Percentiles rank a stretch among this genome's conserved stretches.
phyloP scores from a whole-genome alignment of 345 rosid genomes.

The Aurinia saxatilis region DNA sequence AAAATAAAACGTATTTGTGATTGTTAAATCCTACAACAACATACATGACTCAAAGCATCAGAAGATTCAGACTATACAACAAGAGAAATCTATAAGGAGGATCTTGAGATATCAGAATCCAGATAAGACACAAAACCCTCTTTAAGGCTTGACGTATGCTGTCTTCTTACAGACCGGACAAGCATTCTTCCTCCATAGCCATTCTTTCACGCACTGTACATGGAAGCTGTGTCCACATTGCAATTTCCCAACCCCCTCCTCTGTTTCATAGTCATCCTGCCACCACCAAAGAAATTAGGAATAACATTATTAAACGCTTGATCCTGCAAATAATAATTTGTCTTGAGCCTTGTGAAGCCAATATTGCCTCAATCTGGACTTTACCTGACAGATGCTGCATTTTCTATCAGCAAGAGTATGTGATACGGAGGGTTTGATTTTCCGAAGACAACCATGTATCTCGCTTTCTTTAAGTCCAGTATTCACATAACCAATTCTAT shows the following conservation, averaged over 20 bases:
- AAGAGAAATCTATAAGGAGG: background rate
- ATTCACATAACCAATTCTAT: constrained; percentile 71
- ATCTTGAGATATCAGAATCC: constrained; percentile 9
- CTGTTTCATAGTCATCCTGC: constrained; percentile 76
- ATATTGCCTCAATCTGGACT: background rate
- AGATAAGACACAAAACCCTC: background rate
- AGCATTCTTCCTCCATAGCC: constrained; percentile 71
- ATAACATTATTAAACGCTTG: background rate
- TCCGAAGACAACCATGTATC: constrained; percentile 56
- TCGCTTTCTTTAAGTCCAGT: constrained; percentile 82
- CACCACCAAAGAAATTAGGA: background rate
- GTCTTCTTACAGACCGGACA: constrained; percentile 83
- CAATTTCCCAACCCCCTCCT: constrained; percentile 61
- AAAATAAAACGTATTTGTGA: background rate
- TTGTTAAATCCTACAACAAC: background rate
- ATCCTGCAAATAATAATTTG: background rate
- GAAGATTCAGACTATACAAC: constrained; percentile 4
- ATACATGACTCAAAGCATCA: background rate
- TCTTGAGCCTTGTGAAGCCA: background rate
- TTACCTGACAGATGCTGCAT: constrained; percentile 89
- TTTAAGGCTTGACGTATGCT: constrained; percentile 41
- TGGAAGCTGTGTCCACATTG: constrained; percentile 79
- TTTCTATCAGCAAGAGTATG: constrained; percentile 51
- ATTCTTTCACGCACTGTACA: constrained; percentile 70
- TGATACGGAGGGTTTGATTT: constrained; percentile 36